Percentiles rank a stretch among this genome's conserved stretches.
These are phyloP conservation scores for Tetrastigma voinierianum DNA, from an alignment of 164 flowering plant genomes.

Conservation along the genomic window DNA sequence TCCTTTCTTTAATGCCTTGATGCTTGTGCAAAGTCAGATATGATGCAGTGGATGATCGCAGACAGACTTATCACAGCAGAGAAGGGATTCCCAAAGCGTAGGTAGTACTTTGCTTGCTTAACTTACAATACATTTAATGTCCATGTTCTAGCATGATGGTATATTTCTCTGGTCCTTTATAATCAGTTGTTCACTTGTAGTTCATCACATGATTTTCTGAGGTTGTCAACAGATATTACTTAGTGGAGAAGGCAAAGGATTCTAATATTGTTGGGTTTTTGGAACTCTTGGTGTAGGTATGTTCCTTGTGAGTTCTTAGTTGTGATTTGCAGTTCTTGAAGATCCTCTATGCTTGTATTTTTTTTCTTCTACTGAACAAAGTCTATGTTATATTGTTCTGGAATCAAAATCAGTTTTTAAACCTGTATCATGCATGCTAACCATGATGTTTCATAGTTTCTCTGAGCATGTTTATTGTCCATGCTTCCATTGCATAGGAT, in stretches of 20 bases:
- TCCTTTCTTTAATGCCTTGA: conserved; percentile 9
- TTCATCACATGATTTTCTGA: background rate
- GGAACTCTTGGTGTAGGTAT: conserved; percentile 96
- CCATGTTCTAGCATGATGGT: background rate
- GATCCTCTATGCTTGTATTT: background rate
- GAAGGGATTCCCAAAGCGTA: conserved; percentile 80
- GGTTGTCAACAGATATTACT: conserved; percentile 62
- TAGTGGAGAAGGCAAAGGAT: conserved; percentile 98
- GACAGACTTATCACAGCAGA: conserved; percentile 63
- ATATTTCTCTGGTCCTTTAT: background rate
- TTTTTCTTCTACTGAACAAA: conserved; percentile 1
- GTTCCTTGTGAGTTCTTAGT: conserved; percentile 12
- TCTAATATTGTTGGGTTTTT: conserved; percentile 89
- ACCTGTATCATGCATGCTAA: too few relatives aligned
- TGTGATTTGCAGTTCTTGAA: background rate
- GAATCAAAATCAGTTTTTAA: too few relatives aligned
- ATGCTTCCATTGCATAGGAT: background rate
- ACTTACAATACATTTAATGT: too few relatives aligned
- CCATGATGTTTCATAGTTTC: background rate
- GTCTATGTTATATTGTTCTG: too few relatives aligned
- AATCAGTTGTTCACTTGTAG: background rate
- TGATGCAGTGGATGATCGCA: conserved; percentile 49
- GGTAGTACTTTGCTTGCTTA: conserved; percentile 39
- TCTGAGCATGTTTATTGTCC: background rate
- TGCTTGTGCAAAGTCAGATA: conserved; percentile 73